Conservation (phyloP, 2,329 filamentous ascomycete genomes). For the Alternaria novae-zelandiae region DNA sequence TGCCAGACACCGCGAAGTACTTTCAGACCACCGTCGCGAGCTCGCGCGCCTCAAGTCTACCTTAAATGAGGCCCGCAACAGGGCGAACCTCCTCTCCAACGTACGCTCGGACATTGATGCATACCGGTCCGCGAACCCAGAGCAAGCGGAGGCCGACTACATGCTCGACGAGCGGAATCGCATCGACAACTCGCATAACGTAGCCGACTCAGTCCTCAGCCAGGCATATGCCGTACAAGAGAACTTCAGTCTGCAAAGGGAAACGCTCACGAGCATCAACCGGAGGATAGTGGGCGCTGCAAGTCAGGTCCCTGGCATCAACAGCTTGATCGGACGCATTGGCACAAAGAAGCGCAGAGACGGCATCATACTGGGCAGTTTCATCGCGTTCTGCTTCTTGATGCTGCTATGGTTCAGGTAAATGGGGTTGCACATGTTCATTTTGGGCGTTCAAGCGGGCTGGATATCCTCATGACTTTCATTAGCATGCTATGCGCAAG, state of each 20-base stretch:
- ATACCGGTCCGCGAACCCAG: constrained; percentile 82
- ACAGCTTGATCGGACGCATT: constrained; percentile 88
- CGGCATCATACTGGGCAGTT: constrained; percentile 87
- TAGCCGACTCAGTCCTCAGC: constrained; percentile 88
- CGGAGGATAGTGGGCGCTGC: constrained; percentile 87
- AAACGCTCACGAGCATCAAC: constrained; percentile 88
- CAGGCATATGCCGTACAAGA: constrained; percentile 98
- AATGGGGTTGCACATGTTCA: constrained; percentile 14
- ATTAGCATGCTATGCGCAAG: constrained; percentile 19
- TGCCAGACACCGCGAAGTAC: constrained; percentile 86
- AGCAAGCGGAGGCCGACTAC: constrained; percentile 88
- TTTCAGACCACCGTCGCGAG: constrained; percentile 85
- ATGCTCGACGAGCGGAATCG: constrained; percentile 89
- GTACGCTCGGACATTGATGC: constrained; percentile 91
- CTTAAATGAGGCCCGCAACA: constrained; percentile 79
- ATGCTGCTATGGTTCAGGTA: constrained; percentile 70
- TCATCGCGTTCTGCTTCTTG: constrained; percentile 91
- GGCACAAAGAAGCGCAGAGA: constrained; percentile 94
- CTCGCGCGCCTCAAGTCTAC: constrained; percentile 74
- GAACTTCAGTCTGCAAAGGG: constrained; percentile 83
- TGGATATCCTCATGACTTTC: constrained; percentile 36
- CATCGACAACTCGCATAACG: constrained; percentile 86
- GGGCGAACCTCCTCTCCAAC: constrained; percentile 87
- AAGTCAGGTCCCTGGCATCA: constrained; percentile 90
- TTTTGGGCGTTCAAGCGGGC: constrained; percentile 30